Evolutionary conservation across 1,139 yeast species (phyloP), one percentile per base, ranked within the genome.

Genomic region (Yamadazyma aaseri): DNA sequence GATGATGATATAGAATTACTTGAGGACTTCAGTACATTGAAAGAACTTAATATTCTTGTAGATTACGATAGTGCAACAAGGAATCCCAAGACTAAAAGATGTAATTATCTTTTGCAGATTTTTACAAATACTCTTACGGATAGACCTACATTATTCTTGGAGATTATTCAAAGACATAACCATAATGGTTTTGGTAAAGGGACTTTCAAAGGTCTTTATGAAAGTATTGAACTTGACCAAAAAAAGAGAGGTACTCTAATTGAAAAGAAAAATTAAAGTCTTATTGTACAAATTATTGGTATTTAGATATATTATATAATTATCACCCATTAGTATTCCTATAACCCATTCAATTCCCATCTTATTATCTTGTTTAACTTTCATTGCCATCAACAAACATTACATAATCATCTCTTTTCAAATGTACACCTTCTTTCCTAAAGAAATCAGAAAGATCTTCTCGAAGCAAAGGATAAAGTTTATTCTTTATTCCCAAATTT

Each of bases 101-200:
- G 73, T 42, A 86, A 89, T 25, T 86, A 86, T 51, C 66, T 86
- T 17, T 65, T 86, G 36, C 96, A 86, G 54, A 67, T 86, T 22
- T 86, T 86, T 56, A 82, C 94, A 14, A 77, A 79, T 48, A 94
- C 95, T 0, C 57, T 84, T 16, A 74, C 76, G 44, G 90, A 82
- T 53, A 66, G 95, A 26, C 96, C 96, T 17, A 85, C 95, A 0
- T 68, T 85, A 30, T 86, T 86, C 52, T 63, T 86, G 45, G 95
- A 86, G 55, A 71, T 86, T 14, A 86, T 86, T 43, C 94, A 86
- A 57, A 72, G 95, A 42, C 70, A 72, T 48, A 83, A 84, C 49
- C 90, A 84, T 53, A 73, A 81, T 41, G 96, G 96, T 1, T 86
- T 86, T 60, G 96, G 95, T 0, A 87, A 86, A 33, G 95, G 95